Evolutionary conservation across 129 eudicot genomes (phyloP).

Genomic region (Artemisia annua): DNA sequence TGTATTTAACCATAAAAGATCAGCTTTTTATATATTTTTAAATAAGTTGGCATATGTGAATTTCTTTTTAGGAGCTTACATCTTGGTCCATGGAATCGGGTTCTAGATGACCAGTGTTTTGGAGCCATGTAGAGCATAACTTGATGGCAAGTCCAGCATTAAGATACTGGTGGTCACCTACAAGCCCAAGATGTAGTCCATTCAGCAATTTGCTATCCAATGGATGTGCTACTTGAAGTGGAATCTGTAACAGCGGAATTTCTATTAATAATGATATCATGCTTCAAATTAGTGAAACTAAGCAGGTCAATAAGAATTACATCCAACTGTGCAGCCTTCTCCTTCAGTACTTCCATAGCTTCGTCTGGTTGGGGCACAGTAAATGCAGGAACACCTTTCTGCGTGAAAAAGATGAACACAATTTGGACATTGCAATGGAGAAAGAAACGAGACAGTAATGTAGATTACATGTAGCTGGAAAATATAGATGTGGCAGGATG

Average conservation of each 20-base stretch:
- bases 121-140: slow-evolving; percentile 90
- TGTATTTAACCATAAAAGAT: slow-evolving; percentile 33
- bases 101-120: slow-evolving; percentile 71
- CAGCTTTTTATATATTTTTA: not conserved
- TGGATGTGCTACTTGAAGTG: slow-evolving; percentile 75
- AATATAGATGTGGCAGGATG: too few species aligned
- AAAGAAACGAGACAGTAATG: not conserved
- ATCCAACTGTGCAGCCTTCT: slow-evolving; percentile 68
- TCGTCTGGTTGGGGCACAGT: slow-evolving; percentile 97
- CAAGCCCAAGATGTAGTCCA: slow-evolving; percentile 75
- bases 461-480: too few species aligned
- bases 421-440: not conserved
- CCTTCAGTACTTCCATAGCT: slow-evolving; percentile 85
- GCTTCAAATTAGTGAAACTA: not conserved
- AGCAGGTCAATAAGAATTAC: slow-evolving; percentile 45
- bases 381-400: slow-evolving; percentile 89
- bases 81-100: slow-evolving; percentile 54
- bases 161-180: slow-evolving; percentile 91
- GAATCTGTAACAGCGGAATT: slow-evolving; percentile 51
- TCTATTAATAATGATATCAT: not conserved
- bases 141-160: slow-evolving; percentile 98
- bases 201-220: slow-evolving; percentile 61
- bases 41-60: not conserved
- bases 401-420: slow-evolving; percentile 20
- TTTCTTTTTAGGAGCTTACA: slow-evolving; percentile 41